phyloP scores from a whole-genome alignment of 2,329 filamentous ascomycete species.

The Talaromyces sp. region DNA sequence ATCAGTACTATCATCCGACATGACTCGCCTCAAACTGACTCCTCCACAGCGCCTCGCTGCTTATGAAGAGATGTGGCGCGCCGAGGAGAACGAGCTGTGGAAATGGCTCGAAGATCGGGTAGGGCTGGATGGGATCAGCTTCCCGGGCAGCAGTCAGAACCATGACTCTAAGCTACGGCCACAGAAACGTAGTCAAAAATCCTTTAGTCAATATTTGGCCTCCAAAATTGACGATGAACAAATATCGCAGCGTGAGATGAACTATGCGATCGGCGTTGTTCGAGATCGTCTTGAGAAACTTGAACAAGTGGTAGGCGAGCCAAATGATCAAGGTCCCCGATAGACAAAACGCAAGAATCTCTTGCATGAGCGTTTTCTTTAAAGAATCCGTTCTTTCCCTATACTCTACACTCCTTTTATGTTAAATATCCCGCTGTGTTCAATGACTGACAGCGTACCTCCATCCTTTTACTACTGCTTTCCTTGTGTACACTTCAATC shows the following conservation, averaged over 20 bases:
- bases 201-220: conserved; percentile 46
- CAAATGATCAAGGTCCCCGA: conserved; percentile 31
- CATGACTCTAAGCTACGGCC: conserved; percentile 40
- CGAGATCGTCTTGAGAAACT: conserved; percentile 77
- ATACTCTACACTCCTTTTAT: not conserved
- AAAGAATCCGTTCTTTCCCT: not conserved
- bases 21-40: conserved; percentile 36
- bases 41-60: conserved; percentile 67
- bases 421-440: not conserved
- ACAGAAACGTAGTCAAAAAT: conserved; percentile 23
- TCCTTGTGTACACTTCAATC: not conserved
- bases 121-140: conserved; percentile 58
- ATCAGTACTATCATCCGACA: conserved; percentile 30
- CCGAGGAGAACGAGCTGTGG: conserved; percentile 86
- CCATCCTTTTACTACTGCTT: not conserved
- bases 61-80: conserved; percentile 89
- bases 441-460: not conserved
- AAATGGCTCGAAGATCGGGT: conserved; percentile 87
- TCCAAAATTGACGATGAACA: conserved; percentile 58
- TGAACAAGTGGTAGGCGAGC: conserved; percentile 66
- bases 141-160: conserved; percentile 28
- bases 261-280: conserved; percentile 77
- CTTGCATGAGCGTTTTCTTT: not conserved
- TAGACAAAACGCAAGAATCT: not conserved
- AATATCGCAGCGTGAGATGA: conserved; percentile 70